Base-by-base conservation (phyloP, 345 rosid genomes). In the Arabis hirsuta region DNA sequence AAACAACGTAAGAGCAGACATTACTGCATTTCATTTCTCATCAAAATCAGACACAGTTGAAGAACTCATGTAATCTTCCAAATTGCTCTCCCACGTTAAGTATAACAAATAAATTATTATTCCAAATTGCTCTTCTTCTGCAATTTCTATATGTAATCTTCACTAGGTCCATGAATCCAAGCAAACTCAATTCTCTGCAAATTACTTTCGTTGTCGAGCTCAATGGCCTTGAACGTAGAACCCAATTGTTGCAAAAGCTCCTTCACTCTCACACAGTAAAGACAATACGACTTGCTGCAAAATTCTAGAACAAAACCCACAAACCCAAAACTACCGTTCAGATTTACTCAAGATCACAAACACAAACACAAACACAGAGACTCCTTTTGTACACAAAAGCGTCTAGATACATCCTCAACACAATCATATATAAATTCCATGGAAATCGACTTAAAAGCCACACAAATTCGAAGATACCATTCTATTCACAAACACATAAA, bases 231-330 rank as follows among this genome's bases (percentile, higher is more conserved):
- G 78, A 71, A 89, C 14, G 72, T 73, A 36, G 81, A 93, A 29
- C 86, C 84, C 51, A 91, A 4, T 44, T 82, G 74, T 14, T 87
- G 58, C 57, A 91, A 72, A 47, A 91, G 86, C 79, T 89, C 36
- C 89, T 87, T 91, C 74, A 89, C 91, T 12, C 22, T 48, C 31
- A 60, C 75, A 64, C 97, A 91, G 79, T 14, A 91, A 0, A 93
- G 96, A 14, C 97, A 91, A 68, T 4, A 84, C 20, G 87, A 6
- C 66, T 89, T 91, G 84, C 96, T 91, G 88, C 82, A 54, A 46
- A 13, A 47, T 24, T 39, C 53, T 51, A 1, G 11, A 0, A 42
- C 7, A 67, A 45, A 29, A n/a, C n/a, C 34, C 65, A 61, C 22
- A 31, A 16, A 0, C 31, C n/a, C 24, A n/a, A 55, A 44, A 69